Base-by-base conservation (phyloP, 1,284 basidiomycete species). In the Malassezia dermatis region DNA sequence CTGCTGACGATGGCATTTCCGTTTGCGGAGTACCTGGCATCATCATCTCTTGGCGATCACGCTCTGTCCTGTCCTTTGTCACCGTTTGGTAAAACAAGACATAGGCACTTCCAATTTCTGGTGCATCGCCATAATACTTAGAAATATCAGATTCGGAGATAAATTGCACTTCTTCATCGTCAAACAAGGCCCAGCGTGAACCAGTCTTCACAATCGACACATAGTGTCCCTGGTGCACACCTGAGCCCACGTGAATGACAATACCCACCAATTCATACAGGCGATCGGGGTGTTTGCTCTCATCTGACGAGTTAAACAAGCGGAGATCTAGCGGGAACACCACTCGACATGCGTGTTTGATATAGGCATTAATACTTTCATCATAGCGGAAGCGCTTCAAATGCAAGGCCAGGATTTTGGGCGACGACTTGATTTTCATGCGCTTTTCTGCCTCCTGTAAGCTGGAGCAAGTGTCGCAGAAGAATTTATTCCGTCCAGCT, bases 301-400 rank as follows among this genome's bases (percentile, higher is more conserved):
- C 89, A 75, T 98, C 93, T 40, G 91, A 86, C 30, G 93, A 96
- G 75, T 96, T 96, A 79, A 95, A 95, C 53, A 98, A 78, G 51
- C 91, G 83, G 27, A 98, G 82, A 73, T 95, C 85, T 60, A 89
- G 81, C 1, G 94, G 93, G 76, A 98, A 98, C 4, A 89, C 89
- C 54, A 98, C 91, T 23, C 93, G 86, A 73, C 96, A 96, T 13
- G 86, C 83, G 46, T 96, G 83, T 76, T 96, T 98, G 79, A 91
- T 86, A 76, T 90, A 89, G 63, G 83, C 84, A 60, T 85, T 83
- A 4, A 86, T 78, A 58, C 88, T 83, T 75, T 94, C 90, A 74
- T 94, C 89, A 72, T 89, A 94, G 76, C 93, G 95, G 83, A 98
- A 98, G 30, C 94, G 84, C 77, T 98, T 98, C 51, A 98, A 79